A percentile compares a stretch with the other conserved stretches of the same genome.
Evolutionary conservation across 2,329 filamentous ascomycete genomes (phyloP).

Genomic region (Verticillium nubilum): DNA sequence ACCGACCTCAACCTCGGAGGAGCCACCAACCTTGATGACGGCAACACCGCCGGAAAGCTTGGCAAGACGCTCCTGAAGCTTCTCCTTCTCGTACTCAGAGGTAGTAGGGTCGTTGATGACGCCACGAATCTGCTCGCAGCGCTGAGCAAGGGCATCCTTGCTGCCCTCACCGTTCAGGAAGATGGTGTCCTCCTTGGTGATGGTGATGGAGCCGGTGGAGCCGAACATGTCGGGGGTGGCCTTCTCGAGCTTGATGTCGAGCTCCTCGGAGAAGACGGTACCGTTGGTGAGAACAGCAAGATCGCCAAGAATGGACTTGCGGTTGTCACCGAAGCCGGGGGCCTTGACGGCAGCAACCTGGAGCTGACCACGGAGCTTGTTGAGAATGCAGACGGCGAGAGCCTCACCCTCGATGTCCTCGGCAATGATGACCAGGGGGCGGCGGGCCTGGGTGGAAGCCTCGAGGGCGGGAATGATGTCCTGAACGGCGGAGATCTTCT

Average conservation of each 20-base stretch:
- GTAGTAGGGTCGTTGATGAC: constrained; percentile 92
- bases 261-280: constrained; percentile 96
- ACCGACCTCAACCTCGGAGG: constrained; percentile 96
- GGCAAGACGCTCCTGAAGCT: constrained; percentile 98
- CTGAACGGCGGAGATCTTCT: constrained; percentile 99
- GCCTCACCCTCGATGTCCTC: constrained; percentile 99
- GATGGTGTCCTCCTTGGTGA: constrained; percentile 99
- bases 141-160: constrained; percentile 90
- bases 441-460: constrained; percentile 90
- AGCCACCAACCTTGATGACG: constrained; percentile 97
- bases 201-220: constrained; percentile 95
- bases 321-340: constrained; percentile 98
- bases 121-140: constrained; percentile 98
- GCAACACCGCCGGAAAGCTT: constrained; percentile 99
- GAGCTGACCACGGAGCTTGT: constrained; percentile 99
- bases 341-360: constrained; percentile 99
- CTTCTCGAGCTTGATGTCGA: constrained; percentile 99
- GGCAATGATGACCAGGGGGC: constrained; percentile 95
- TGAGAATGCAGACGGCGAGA: constrained; percentile 96
- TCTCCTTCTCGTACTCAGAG: constrained; percentile 99
- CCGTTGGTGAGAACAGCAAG: constrained; percentile 93
- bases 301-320: constrained; percentile 98
- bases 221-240: constrained; percentile 92
- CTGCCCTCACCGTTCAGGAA: constrained; percentile 93
- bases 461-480: constrained; percentile 98